Evolutionary conservation across 495 filamentous ascomycete species (phyloP).

Genomic region (Neurospora pannonica): DNA sequence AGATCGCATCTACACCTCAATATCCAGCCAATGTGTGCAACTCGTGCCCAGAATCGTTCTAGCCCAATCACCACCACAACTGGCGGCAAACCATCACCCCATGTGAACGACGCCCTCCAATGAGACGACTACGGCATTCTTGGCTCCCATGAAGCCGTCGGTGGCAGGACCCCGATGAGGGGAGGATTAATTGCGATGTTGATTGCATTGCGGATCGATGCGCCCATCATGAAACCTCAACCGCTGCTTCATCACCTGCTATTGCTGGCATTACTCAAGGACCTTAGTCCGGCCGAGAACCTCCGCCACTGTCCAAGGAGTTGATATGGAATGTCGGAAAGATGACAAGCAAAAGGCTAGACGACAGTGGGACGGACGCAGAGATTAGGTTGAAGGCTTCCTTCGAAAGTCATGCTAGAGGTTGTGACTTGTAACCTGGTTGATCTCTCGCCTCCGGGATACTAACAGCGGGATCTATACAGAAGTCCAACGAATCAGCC

Average conservation of each 20-base stretch:
- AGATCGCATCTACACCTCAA: background rate
- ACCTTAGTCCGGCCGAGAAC: background rate
- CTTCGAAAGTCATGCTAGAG: background rate
- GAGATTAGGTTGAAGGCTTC: background rate
- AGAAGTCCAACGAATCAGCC: background rate
- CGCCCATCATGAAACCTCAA: background rate
- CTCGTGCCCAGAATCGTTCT: background rate
- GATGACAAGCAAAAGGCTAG: background rate
- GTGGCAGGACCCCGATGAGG: slow-evolving; percentile 4
- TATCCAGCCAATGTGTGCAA: background rate
- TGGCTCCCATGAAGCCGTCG: background rate
- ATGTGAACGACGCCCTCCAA: slow-evolving; percentile 6
- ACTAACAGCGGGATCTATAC: background rate
- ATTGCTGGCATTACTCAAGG: background rate
- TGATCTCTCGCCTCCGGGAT: background rate
- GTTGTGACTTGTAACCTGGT: background rate
- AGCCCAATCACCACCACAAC: slow-evolving; percentile 5
- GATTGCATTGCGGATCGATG: slow-evolving; percentile 2
- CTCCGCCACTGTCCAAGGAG: background rate
- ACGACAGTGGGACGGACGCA: background rate
- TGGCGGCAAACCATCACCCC: slow-evolving; percentile 10
- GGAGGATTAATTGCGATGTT: slow-evolving; percentile 11
- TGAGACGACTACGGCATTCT: background rate
- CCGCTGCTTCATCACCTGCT: background rate
- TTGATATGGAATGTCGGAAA: background rate